phyloP scores from a whole-genome alignment of 1,139 yeast species.

The Kurtzmaniella quercitrusa region DNA sequence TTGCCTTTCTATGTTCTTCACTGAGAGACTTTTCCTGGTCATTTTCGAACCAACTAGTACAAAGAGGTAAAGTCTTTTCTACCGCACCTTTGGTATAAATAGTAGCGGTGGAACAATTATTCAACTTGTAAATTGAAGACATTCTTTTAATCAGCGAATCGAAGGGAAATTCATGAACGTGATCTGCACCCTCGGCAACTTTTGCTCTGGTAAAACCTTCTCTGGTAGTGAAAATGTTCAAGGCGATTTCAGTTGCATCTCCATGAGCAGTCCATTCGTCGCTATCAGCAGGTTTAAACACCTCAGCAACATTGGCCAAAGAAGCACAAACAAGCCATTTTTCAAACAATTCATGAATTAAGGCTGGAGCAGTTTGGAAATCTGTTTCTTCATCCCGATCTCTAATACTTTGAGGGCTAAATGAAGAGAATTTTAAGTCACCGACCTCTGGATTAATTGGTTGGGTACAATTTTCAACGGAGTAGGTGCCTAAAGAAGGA shows the following conservation, averaged over 20 bases:
- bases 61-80: constrained; percentile 60
- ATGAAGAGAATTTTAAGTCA: constrained; percentile 35
- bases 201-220: constrained; percentile 44
- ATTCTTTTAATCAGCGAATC: constrained; percentile 75
- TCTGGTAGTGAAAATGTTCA: constrained; percentile 66
- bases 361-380: constrained; percentile 20
- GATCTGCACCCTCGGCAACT: constrained; percentile 34
- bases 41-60: constrained; percentile 46
- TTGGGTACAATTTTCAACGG: constrained; percentile 56
- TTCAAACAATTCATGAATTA: constrained; percentile 25
- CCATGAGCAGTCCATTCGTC: constrained; percentile 70
- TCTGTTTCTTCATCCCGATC: constrained; percentile 36
- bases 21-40: constrained; percentile 29
- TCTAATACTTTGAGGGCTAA: constrained; percentile 40
- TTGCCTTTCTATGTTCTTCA: constrained; percentile 32
- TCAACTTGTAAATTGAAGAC: constrained; percentile 53
- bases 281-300: constrained; percentile 32
- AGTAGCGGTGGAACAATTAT: constrained; percentile 22
- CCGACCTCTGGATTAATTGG: constrained; percentile 77
- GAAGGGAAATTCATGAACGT: constrained; percentile 68
- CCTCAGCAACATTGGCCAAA: constrained; percentile 68
- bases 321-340: constrained; percentile 60
- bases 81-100: constrained; percentile 78
- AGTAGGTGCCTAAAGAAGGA: constrained; percentile 68
- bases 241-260: constrained; percentile 83